A percentile compares a stretch with the other conserved stretches of the same genome.
Conservation (phyloP, 2,329 filamentous ascomycete genomes). For the Pestalotiopsis sp. region DNA sequence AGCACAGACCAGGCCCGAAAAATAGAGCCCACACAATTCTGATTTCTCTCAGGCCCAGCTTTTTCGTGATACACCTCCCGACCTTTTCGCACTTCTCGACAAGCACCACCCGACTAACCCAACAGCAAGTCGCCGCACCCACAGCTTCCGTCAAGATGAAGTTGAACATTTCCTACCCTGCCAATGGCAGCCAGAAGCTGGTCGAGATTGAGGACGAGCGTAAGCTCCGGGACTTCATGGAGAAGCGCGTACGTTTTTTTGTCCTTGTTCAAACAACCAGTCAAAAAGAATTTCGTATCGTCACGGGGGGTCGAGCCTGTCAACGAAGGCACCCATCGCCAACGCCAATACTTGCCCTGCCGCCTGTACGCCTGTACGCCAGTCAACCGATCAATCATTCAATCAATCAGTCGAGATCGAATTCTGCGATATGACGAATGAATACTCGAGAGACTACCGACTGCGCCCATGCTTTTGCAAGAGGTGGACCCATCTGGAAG, state of each 20-base stretch:
- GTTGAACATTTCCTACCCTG: slow-evolving; percentile 81
- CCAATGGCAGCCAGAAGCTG: slow-evolving; percentile 99
- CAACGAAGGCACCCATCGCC: not conserved
- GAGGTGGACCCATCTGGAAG: not conserved
- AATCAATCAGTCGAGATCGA: not conserved
- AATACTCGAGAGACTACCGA: not conserved
- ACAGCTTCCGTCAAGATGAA: slow-evolving; percentile 65
- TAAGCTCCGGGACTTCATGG: slow-evolving; percentile 98
- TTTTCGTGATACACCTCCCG: slow-evolving; percentile 6
- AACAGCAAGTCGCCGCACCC: slow-evolving; percentile 29
- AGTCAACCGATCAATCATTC: not conserved
- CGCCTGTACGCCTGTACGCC: not conserved
- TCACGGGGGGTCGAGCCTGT: not conserved
- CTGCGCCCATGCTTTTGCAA: not conserved
- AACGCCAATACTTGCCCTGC: not conserved
- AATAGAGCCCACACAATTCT: slow-evolving; percentile 11
- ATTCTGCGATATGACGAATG: not conserved
- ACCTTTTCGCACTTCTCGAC: slow-evolving; percentile 23
- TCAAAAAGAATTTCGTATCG: not conserved
- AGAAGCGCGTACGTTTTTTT: slow-evolving; percentile 76
- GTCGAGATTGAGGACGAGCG: slow-evolving; percentile 99
- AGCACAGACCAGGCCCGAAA: slow-evolving; percentile 10
- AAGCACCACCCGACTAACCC: slow-evolving; percentile 26
- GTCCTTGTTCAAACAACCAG: not conserved
- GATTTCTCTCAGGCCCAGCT: slow-evolving; percentile 4